Evolutionary conservation across 2,329 filamentous ascomycete genomes (phyloP), one percentile per base, ranked within the genome.

Genomic region (Achaetomium macrosporum): DNA sequence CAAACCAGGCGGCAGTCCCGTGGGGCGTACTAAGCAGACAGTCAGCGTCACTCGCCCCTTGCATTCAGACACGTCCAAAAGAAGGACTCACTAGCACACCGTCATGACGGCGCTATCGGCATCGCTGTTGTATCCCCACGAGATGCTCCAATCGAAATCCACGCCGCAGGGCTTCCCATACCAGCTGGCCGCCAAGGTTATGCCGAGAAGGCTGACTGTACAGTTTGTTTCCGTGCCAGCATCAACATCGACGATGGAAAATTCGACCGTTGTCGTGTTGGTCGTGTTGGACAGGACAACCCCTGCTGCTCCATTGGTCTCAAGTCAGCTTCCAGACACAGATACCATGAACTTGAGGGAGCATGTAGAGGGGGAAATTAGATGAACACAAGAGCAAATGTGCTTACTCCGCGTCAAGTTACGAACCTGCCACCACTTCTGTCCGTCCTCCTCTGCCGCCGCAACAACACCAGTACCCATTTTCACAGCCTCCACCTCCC

Each of bases 1-100:
- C 63, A 55, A 67, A 67, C 58, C 60, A 67, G 11, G 62, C 61
- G 47, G 37, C 48, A 15, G 51, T 57, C 2, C 58, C 56, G n/a
- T 51, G 48, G 2, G 40, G 20, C 4, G 42, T n/a, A n/a, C 56
- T 58, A 25, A 5, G 10, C 2, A 5, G 20, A 29, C 20, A 40
- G 39, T 29, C 20, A 36, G 25, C 42, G 4, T 25, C 25, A 7
- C 25, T 7, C 25, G 25, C 25, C 4, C n/a, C n/a, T n/a, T n/a
- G n/a, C n/a, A n/a, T n/a, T n/a, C 17, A 42, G 16, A 20, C n/a
- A 31, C 8, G 13, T 17, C 7, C n/a, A 12, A 35, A 20, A 52
- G 55, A 43, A 12, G 13, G 40, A 54, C 48, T 48, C 19, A 57
- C 42, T 57, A 19, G 49, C 49, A 54, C 13, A 56, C 37, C n/a